These are phyloP conservation scores for Chlorella variabilis DNA, from an alignment of 163 green algal genomes.

Conservation along the genomic window DNA sequence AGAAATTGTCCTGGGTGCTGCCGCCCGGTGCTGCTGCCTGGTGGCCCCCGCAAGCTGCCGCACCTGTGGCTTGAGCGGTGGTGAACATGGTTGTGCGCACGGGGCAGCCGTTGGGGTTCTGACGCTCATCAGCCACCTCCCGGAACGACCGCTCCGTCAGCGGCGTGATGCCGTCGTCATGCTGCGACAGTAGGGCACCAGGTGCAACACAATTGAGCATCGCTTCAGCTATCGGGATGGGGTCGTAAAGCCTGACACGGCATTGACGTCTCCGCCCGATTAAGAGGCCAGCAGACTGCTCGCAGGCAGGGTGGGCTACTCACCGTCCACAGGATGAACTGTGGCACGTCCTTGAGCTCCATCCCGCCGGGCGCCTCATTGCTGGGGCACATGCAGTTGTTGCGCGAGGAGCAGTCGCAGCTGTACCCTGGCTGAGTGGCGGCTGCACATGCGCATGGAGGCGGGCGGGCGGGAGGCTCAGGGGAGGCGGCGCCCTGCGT, in stretches of 20 bases:
- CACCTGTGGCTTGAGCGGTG: constrained; percentile 3
- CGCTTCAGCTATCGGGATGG: no score
- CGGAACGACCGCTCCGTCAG: neutral
- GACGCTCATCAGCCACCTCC: neutral
- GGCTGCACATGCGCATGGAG: neutral
- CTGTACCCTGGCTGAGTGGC: neutral
- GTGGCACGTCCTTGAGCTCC: neutral
- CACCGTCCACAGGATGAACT: constrained; percentile 15
- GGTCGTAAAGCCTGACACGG: no score
- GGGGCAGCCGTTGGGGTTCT: constrained; percentile 1
- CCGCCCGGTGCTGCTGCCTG: no score
- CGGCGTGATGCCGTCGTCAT: neutral
- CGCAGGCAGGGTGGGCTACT: no score
- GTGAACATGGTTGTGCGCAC: constrained; percentile 35
- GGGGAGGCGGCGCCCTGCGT: neutral
- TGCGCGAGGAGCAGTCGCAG: neutral
- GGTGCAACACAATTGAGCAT: neutral
- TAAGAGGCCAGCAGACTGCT: no score
- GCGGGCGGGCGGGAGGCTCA: neutral
- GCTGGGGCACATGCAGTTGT: constrained; percentile 23
- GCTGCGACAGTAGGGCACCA: neutral
- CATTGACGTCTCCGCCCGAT: no score
- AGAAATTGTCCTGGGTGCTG: no score
- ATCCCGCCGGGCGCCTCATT: neutral
- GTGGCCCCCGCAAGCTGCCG: no score